Evolutionary conservation across 2,329 filamentous ascomycete species (phyloP).

Genomic region (Dothidotthia symphoricarpi): DNA sequence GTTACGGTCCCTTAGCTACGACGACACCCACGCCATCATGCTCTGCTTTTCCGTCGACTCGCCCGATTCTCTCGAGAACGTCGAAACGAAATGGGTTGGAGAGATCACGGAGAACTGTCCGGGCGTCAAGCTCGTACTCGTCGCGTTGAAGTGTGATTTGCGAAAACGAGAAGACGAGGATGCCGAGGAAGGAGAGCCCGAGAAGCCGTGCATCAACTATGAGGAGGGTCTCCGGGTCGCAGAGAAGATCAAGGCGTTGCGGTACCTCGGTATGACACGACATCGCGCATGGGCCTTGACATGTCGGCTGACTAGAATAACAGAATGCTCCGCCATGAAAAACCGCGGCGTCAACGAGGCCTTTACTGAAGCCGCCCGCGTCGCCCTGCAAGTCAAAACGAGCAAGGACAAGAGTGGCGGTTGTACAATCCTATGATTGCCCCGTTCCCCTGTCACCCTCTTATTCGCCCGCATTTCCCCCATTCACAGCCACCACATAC

Average conservation of each 20-base stretch:
- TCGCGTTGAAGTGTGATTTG: conserved; percentile 95
- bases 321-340: conserved; percentile 96
- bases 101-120: conserved; percentile 98
- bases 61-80: conserved; percentile 94
- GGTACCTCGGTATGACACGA: conserved; percentile 69
- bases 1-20: conserved; percentile 90
- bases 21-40: conserved; percentile 98
- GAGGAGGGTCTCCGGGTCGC: conserved; percentile 89
- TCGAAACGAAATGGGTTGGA: conserved; percentile 96
- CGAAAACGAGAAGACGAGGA: conserved; percentile 69
- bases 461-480: conserved; percentile 1
- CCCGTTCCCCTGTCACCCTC: conserved; percentile 6
- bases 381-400: conserved; percentile 66
- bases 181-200: conserved; percentile 47
- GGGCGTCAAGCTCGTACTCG: conserved; percentile 88
- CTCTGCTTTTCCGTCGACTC: conserved; percentile 97
- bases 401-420: conserved; percentile 48
- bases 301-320: conserved; percentile 7
- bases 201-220: conserved; percentile 75
- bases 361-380: conserved; percentile 94
- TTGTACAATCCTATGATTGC: conserved; percentile 37
- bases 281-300: neutral
- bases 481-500: neutral
- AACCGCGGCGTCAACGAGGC: conserved; percentile 98
- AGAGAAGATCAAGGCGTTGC: conserved; percentile 83